Evolutionary conservation across 306 rosid genomes (phyloP).

Genomic region (Begonia fuchsioides): DNA sequence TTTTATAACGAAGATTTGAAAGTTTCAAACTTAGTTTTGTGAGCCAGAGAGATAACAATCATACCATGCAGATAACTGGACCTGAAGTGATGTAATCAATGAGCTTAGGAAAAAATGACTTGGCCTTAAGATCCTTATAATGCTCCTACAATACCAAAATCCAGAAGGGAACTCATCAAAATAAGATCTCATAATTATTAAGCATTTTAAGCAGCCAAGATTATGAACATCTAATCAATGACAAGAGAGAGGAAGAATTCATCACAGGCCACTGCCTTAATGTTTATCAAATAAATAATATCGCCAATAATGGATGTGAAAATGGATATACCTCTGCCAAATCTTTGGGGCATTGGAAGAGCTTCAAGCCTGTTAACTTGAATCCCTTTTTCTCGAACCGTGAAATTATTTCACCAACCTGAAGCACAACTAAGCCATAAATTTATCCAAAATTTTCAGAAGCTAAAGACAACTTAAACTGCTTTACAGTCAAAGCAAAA

Average conservation of each 20-base stretch:
- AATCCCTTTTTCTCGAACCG: constrained; percentile 96
- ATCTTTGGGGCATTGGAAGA: constrained; percentile 71
- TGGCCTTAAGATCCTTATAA: constrained; percentile 74
- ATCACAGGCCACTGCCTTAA: too few species aligned
- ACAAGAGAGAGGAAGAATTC: too few species aligned
- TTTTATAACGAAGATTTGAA: too few species aligned
- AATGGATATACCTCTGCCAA: constrained; percentile 71
- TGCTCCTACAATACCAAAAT: constrained; percentile 57
- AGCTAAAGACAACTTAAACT: too few species aligned
- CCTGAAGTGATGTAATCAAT: constrained; percentile 89
- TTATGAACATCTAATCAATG: too few species aligned
- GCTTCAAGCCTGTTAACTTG: constrained; percentile 84
- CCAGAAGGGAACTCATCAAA: neutral
- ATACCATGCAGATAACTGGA: constrained; percentile 95
- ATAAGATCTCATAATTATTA: neutral
- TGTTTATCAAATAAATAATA: too few species aligned
- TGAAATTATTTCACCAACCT: constrained; percentile 94
- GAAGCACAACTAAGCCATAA: too few species aligned
- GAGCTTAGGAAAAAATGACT: constrained; percentile 71
- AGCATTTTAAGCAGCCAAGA: too few species aligned
- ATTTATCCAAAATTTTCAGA: too few species aligned
- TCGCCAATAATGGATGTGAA: too few species aligned
- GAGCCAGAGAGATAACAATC: neutral
- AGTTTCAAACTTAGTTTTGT: too few species aligned
- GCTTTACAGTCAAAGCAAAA: too few species aligned